A percentile compares a stretch with the other conserved stretches of the same genome.
Conservation (phyloP, 257 asterid species). For the Forsythia suspensa region DNA sequence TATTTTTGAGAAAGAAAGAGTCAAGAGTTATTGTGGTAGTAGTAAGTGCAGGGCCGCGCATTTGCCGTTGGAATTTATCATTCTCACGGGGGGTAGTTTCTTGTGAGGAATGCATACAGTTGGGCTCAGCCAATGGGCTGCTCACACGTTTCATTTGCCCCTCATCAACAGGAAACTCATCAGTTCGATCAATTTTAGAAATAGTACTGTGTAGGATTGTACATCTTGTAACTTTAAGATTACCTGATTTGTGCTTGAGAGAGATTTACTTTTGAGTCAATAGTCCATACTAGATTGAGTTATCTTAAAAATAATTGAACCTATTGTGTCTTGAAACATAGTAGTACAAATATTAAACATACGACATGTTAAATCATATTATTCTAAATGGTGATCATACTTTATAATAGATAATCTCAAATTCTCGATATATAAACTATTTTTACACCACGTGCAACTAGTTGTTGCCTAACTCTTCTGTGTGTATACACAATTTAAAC, state of each 20-base stretch:
- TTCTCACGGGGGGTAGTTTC: constrained; percentile 62
- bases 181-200: no score
- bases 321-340: no score
- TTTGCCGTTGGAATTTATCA: constrained; percentile 59
- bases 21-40: not conserved
- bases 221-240: no score
- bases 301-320: no score
- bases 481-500: not conserved
- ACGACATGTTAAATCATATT: not conserved
- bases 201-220: no score
- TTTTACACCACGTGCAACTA: not conserved
- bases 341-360: no score
- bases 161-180: constrained; percentile 24
- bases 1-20: not conserved
- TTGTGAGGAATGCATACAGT: constrained; percentile 24
- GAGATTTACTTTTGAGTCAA: no score
- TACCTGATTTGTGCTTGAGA: no score
- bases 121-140: constrained; percentile 27
- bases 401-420: no score
- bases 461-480: no score
- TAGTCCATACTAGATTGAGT: no score
- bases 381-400: not conserved
- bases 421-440: not conserved
- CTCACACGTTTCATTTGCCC: constrained; percentile 32
- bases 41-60: constrained; percentile 28